Evolutionary conservation across 2,329 filamentous ascomycete genomes (phyloP).

Genomic region (Clathrospora elynae): DNA sequence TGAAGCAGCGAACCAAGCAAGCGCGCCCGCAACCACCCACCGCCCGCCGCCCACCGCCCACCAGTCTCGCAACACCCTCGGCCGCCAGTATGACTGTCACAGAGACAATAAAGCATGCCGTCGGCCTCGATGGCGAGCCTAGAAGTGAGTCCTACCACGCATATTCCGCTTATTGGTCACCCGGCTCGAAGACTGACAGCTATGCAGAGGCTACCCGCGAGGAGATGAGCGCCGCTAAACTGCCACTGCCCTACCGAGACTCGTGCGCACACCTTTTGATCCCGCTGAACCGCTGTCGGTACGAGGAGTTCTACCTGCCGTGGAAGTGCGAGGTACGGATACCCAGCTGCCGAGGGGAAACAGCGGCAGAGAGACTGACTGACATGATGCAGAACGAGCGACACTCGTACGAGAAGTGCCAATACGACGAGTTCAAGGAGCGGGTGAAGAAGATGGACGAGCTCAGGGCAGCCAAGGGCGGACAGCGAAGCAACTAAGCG

Average conservation of each 20-base stretch:
- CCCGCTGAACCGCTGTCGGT: constrained; percentile 91
- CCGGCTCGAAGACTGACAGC: constrained; percentile 38
- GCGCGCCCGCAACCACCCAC: constrained; percentile 22
- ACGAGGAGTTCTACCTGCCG: constrained; percentile 88
- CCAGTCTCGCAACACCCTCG: constrained; percentile 13
- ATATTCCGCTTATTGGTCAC: constrained; percentile 24
- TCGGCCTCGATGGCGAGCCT: constrained; percentile 50
- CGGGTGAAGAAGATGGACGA: constrained; percentile 99
- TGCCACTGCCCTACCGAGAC: constrained; percentile 91
- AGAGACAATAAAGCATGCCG: constrained; percentile 55
- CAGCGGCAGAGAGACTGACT: constrained; percentile 21
- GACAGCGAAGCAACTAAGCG: constrained; percentile 78
- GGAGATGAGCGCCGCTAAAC: constrained; percentile 89
- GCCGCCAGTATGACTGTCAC: constrained; percentile 49
- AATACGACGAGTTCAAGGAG: constrained; percentile 99
- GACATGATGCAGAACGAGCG: constrained; percentile 75
- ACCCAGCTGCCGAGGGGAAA: neutral
- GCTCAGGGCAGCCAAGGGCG: constrained; percentile 81
- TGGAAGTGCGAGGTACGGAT: constrained; percentile 93
- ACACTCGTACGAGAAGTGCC: constrained; percentile 98
- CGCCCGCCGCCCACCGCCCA: constrained; percentile 30
- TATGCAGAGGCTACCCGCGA: constrained; percentile 76
- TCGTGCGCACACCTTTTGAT: constrained; percentile 94
- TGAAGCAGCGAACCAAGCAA: constrained; percentile 16
- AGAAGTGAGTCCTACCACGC: constrained; percentile 37